Conservation (phyloP, 208 protist genomes). For the Leishmania major region DNA sequence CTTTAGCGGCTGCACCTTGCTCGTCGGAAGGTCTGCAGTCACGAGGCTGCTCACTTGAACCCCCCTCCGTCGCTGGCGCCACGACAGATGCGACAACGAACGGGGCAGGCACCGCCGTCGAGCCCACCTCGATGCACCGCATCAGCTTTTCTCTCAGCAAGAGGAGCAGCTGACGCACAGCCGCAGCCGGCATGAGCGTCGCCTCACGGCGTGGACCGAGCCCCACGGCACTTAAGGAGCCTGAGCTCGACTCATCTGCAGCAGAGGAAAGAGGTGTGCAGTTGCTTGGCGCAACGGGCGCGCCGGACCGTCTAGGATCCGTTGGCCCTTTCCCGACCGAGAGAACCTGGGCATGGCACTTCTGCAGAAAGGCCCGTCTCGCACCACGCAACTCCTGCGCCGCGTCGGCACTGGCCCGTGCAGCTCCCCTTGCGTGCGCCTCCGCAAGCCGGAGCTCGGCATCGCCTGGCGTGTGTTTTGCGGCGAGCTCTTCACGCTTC, state of each 20-base stretch:
- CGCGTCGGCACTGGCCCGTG: conserved; percentile 1
- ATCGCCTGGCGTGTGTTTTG: background rate
- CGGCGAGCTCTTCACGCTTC: background rate
- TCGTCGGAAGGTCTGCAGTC: background rate
- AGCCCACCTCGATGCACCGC: background rate
- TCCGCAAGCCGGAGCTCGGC: background rate
- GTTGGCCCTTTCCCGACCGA: background rate
- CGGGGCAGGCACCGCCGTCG: background rate
- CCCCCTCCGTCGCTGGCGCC: background rate
- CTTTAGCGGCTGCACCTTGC: background rate
- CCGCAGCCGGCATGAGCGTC: background rate
- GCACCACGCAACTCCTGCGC: background rate
- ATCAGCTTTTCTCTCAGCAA: conserved; percentile 9
- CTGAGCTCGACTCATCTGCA: background rate
- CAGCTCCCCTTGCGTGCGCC: conserved; percentile 12
- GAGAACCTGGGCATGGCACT: background rate
- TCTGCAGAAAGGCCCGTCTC: background rate
- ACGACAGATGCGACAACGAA: background rate
- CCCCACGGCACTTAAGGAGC: background rate
- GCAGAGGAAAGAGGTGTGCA: background rate
- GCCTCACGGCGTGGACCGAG: background rate
- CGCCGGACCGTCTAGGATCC: background rate
- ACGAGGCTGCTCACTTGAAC: background rate
- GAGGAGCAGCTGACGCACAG: conserved; percentile 7
- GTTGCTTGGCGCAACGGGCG: background rate